Conservation (phyloP, 352 stramenopile species). For the Phytophthora pini region DNA sequence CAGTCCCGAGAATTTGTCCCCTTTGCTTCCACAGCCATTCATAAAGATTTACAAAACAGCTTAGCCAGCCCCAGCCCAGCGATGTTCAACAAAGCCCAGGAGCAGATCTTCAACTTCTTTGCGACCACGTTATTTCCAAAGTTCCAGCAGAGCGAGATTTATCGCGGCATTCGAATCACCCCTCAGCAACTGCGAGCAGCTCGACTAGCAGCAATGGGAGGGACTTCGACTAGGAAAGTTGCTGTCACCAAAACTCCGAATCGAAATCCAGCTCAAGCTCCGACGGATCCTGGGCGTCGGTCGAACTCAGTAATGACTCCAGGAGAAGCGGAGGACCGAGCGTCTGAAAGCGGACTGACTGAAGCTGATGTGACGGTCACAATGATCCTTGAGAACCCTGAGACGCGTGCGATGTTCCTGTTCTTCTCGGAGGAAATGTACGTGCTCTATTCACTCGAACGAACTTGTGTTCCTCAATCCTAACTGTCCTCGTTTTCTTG, state of each 20-base stretch:
- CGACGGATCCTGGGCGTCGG: slow-evolving; percentile 5
- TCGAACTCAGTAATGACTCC: slow-evolving; percentile 10
- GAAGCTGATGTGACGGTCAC: slow-evolving; percentile 57
- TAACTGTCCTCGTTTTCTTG: slow-evolving; percentile 8
- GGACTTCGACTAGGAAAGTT: slow-evolving; percentile 10
- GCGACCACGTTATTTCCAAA: slow-evolving; percentile 71
- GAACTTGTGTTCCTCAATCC: neutral
- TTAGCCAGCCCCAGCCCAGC: slow-evolving; percentile 53
- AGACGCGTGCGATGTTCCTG: slow-evolving; percentile 71
- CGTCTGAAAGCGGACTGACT: slow-evolving; percentile 5
- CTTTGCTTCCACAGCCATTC: slow-evolving; percentile 34
- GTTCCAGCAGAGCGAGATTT: slow-evolving; percentile 77
- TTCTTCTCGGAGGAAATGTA: slow-evolving; percentile 85
- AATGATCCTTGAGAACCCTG: slow-evolving; percentile 67
- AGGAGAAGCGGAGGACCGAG: slow-evolving; percentile 12
- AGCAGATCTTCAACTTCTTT: slow-evolving; percentile 77
- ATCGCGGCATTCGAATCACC: slow-evolving; percentile 60
- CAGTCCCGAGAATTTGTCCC: slow-evolving; percentile 66
- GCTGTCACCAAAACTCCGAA: neutral
- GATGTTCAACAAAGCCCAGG: slow-evolving; percentile 77
- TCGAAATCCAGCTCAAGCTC: slow-evolving; percentile 1
- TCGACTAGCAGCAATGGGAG: slow-evolving; percentile 35
- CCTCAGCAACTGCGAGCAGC: slow-evolving; percentile 36
- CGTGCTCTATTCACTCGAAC: slow-evolving; percentile 17
- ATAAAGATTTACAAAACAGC: slow-evolving; percentile 42